Evolutionary conservation across 2,329 filamentous ascomycete genomes (phyloP), one percentile per base, ranked within the genome.

Genomic region (Pseudopyricularia javanii): DNA sequence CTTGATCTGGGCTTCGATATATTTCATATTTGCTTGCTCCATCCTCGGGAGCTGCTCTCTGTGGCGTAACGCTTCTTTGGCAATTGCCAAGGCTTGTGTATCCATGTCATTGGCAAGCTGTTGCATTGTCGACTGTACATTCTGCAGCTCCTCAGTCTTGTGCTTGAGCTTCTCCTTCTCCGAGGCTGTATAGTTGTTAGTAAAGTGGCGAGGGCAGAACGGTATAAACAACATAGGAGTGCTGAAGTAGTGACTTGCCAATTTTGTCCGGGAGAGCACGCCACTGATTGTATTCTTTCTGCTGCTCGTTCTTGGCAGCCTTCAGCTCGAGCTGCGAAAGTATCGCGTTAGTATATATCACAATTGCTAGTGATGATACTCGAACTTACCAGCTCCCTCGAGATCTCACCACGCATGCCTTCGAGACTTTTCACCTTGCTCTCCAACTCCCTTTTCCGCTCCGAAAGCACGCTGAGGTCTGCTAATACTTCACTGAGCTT

Each of bases 191-290:
- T 24, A 11, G 5, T 43, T 12, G 17, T 43, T 43, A 43, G 37
- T 22, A 4, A n/a, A 43, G 37, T 43, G 11, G 20, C 37, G 17
- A 32, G 7, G n/a, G 3, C 11, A 14, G 8, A n/a, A 7, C 6
- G 5, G 47, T 22, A 17, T 7, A 26, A 15, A 43, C 11, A 7
- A 47, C 12, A 9, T 14, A 3, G 12, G 33, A 32, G 32, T 3
- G 2, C 28, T 52, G 61, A 4, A 5, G 28, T 9, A 30, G 28
- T 30, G 28, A 30, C 79, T 63, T 72, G 83, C 86, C 76, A 53
- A 91, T 83, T 64, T 82, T 88, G 50, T 79, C 75, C 0, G 86
- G 87, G 8, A 95, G 71, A 20, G 77, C 77, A 52, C 78, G 74
- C 70, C 82, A 90, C 51, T 78, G 73, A 34, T 79, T 81, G 26